phyloP scores from a whole-genome alignment of 2,329 filamentous ascomycete genomes.

The Hymenoscyphus occultus region DNA sequence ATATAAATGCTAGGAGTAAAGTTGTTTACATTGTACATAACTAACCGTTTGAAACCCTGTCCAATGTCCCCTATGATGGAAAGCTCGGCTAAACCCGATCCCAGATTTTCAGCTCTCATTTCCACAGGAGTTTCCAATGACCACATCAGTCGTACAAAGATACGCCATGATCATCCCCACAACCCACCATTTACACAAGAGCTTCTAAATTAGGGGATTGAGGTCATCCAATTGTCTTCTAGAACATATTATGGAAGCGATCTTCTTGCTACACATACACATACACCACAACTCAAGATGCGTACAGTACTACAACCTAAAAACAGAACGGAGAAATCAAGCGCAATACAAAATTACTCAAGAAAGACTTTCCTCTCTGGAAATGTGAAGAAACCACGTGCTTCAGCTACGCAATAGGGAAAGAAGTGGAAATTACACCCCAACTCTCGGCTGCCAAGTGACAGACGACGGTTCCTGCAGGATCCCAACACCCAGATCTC shows the following conservation, averaged over 20 bases:
- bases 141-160: neutral
- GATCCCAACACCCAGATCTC: neutral
- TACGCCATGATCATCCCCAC: neutral
- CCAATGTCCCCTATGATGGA: too few relatives aligned
- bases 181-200: neutral
- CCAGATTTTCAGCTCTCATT: constrained; percentile 2
- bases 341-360: neutral
- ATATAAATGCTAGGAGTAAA: too few relatives aligned
- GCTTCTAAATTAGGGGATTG: neutral
- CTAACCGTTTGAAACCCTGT: too few relatives aligned
- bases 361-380: neutral
- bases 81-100: neutral
- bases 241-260: neutral
- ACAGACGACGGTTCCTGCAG: neutral
- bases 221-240: neutral
- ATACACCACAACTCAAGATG: neutral
- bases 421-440: neutral
- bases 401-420: neutral
- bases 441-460: neutral
- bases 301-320: neutral
- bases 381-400: neutral
- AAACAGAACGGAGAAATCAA: neutral
- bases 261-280: too few relatives aligned
- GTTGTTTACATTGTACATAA: too few relatives aligned
- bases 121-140: neutral